A percentile compares a stretch with the other conserved stretches of the same genome.
Conservation (phyloP, 1,284 basidiomycete species). For the Apiotrichum mycotoxinovorans region DNA sequence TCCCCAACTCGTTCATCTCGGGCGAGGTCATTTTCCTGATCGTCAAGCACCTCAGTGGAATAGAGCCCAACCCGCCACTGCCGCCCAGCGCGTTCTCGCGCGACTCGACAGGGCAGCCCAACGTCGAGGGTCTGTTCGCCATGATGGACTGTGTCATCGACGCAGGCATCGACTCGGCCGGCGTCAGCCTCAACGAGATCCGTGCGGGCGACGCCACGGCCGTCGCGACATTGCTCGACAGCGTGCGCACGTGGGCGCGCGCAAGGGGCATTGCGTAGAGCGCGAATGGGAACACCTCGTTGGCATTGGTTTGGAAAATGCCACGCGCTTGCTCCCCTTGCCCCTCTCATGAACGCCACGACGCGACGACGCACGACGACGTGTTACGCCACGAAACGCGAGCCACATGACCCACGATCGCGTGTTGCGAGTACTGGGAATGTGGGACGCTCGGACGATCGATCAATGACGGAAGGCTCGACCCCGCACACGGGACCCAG, state of each 20-base stretch:
- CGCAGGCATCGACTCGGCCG: slow-evolving; percentile 80
- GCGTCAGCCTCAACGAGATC: slow-evolving; percentile 84
- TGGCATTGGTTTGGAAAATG: no score
- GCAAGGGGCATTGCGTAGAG: slow-evolving; percentile 5
- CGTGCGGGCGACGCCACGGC: slow-evolving; percentile 72
- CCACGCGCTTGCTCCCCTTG: background rate
- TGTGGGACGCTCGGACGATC: no score
- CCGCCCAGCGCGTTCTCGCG: slow-evolving; percentile 40
- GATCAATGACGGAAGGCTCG: no score
- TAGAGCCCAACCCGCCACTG: slow-evolving; percentile 41
- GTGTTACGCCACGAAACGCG: no score
- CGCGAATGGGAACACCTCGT: no score
- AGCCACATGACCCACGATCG: no score
- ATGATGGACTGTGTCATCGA: slow-evolving; percentile 85
- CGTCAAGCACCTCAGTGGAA: slow-evolving; percentile 44
- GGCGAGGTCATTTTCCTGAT: slow-evolving; percentile 51
- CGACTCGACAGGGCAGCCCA: slow-evolving; percentile 48
- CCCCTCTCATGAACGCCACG: background rate
- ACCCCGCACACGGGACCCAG: no score
- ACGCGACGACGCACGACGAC: no score
- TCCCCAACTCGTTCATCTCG: slow-evolving; percentile 51
- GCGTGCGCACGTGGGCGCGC: slow-evolving; percentile 52
- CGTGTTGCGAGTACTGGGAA: no score
- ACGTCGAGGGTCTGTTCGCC: slow-evolving; percentile 80
- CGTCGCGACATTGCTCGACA: slow-evolving; percentile 69